Evolutionary conservation across 2,329 filamentous ascomycete species (phyloP), one percentile per base, ranked within the genome.

Genomic region (Rhynchosporium agropyri): DNA sequence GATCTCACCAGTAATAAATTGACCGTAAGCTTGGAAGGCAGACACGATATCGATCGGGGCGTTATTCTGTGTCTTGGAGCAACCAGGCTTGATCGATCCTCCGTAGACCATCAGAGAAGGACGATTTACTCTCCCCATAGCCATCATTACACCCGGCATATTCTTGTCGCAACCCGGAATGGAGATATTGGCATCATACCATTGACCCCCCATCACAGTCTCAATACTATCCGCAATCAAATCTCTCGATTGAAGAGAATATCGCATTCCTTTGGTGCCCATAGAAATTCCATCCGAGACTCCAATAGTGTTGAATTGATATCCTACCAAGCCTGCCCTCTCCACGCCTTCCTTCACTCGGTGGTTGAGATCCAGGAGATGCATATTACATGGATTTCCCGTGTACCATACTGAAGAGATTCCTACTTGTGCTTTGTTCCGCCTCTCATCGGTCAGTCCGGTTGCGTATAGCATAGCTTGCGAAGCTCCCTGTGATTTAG

Each of bases 161-260:
- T 99, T 99, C 87, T 99, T 99, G 84, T 99, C 95, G 79, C 95
- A 99, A 55, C 95, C 95, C 13, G 95, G 95, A 72, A 99, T 90
- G 59, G 92, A 96, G 75, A 99, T 90, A 78, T 98, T 98, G 70
- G 88, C 94, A 77, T 99, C 95, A 76, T 99, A 98, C 92, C 93
- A 98, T 79, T 99, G 95, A 15, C 92, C 95, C 70, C 92, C 89
- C 93, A 98, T 99, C 72, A 99, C 95, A 4, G 95, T 98, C 84
- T 99, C 95, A 73, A 99, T 96, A 66, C 91, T 96, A 79, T 99
- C 95, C 73, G 95, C 95, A 72, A 99, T 99, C 73, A 99, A 86
- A 78, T 99, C 95, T 76, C 95, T 85, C 70, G 91, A 96, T 81
- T 98, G 95, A 58, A 97, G 83, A 61, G 90, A 95, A 80, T 92